phyloP scores from a whole-genome alignment of 805 yeast genomes.

The Suhomyces pyralidae region DNA sequence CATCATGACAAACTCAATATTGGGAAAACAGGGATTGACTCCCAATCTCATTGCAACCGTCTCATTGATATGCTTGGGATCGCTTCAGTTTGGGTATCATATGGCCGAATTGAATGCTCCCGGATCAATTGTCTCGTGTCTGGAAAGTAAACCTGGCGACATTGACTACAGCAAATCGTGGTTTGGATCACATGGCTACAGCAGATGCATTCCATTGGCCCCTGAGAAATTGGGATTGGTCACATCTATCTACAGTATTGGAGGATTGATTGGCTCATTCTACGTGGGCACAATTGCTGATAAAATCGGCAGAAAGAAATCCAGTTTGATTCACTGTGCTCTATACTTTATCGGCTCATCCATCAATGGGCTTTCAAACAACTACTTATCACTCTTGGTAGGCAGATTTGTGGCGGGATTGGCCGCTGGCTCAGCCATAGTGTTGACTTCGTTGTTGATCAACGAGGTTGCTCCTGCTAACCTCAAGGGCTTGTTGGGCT shows the following conservation, averaged over 20 bases:
- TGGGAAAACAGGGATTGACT: slow-evolving; percentile 17
- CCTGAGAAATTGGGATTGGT: slow-evolving; percentile 64
- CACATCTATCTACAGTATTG: slow-evolving; percentile 77
- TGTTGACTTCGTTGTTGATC: slow-evolving; percentile 77
- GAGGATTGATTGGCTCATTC: slow-evolving; percentile 76
- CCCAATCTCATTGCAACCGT: slow-evolving; percentile 42
- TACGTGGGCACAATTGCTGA: slow-evolving; percentile 67
- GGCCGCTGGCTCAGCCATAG: slow-evolving; percentile 86
- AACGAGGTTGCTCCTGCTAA: slow-evolving; percentile 73
- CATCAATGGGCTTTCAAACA: slow-evolving; percentile 50
- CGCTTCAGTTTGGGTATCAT: slow-evolving; percentile 91
- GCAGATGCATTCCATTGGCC: slow-evolving; percentile 56
- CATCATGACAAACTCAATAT: neutral
- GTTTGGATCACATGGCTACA: slow-evolving; percentile 39
- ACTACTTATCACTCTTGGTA: slow-evolving; percentile 42
- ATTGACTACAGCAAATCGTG: slow-evolving; percentile 34
- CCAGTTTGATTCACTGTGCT: slow-evolving; percentile 50
- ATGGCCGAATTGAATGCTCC: slow-evolving; percentile 95
- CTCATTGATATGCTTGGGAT: slow-evolving; percentile 65
- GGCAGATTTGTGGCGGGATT: slow-evolving; percentile 82
- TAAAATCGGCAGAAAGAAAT: slow-evolving; percentile 56
- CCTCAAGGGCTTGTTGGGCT: slow-evolving; percentile 75
- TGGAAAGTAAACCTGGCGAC: slow-evolving; percentile 25
- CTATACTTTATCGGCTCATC: slow-evolving; percentile 61
- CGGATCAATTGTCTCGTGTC: slow-evolving; percentile 64